Base-by-base conservation (phyloP, 768 basidiomycete genomes). In the Paxillus involutus region DNA sequence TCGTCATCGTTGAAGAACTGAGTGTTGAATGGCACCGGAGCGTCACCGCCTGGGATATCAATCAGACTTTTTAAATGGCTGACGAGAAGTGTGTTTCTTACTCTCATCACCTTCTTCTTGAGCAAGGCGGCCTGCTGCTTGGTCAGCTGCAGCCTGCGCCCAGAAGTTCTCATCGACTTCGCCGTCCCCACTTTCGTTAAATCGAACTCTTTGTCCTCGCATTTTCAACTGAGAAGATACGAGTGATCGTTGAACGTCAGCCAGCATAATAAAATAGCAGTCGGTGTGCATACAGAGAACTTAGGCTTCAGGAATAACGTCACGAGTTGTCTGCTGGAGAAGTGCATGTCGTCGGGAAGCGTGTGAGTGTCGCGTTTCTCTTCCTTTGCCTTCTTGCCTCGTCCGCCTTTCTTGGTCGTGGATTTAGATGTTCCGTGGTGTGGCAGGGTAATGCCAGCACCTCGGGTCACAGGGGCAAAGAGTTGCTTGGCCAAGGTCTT, bases 1-100 rank as follows among this genome's bases (percentile, higher is more conserved):
- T 94, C 94, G 55, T 91, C 91, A 54, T 97, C 94, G 58, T 94
- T 87, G 83, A 98, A 96, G 79, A 98, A 98, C 64, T 98, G 96
- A 0, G 96, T 95, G 61, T 89, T 90, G 72, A 97, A 97, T 0
- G 94, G 95, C 6, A 83, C 36, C 21, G 83, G 78, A 50, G 74
- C 81, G 33, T 79, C 86, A 44, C 77, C 76, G 9, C 65, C 75
- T 67, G 33, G 42, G 44, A 43, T 47, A 42, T 24, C 21, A 41
- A 60, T 68, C 59, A 59, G 59, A 45, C 56, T 19, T 9, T 37
- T n/a, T 9, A 17, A 5, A 10, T 26, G 14, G 13, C 41, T 44
- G 1, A 13, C 7, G 21, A 1, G 29, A 13, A 41, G 8, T 19
- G 40, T 39, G 19, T 48, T 14, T 19, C 83, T 69, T 59, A 89